Base-by-base conservation (phyloP, 2,329 filamentous ascomycete species). In the Epichloe sylvatica region DNA sequence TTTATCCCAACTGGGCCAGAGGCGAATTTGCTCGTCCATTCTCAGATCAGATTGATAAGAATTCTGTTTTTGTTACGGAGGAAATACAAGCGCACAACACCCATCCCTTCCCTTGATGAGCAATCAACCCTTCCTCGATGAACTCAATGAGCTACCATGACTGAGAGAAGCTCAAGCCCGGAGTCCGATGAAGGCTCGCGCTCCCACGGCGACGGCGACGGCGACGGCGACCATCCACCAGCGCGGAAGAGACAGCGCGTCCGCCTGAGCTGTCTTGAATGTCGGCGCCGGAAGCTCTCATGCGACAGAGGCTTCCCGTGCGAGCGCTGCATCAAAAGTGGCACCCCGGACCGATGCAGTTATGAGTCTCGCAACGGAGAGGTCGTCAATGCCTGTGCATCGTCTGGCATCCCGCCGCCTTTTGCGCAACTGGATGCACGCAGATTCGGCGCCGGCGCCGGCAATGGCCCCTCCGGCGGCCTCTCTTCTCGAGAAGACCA, bases 251-350 rank as follows among this genome's bases (percentile, higher is more conserved):
- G 77, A 34, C 77, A 80, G 66, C 70, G 77, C 37, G 74, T 80
- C 43, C 69, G 77, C 15, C 69, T 81, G 41, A 78, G 75, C 45
- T 81, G 77, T 54, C 70, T 80, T 40, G 77, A 80, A 57, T 81
- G 77, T 56, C 74, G 77, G 40, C 71, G 77, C 49, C 70, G 77
- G 49, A 81, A 81, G 66, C 67, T 80, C 37, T 80, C 76, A 25
- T 81, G 77, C 60, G 78, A 80, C 62, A 70, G 77, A 52, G 77
- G 77, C 59, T 71, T 79, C 56, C 77, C 77, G 23, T 81, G 77
- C 59, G 76, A 79, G 62, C 73, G 77, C 44, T 81, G 77, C 62
- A 70, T 80, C 62, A 80, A 79, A 64, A 79, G 76, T 52, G 76
- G 76, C 57, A 80, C 76, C 30, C 72, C 76, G 19, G 77, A 79